Conservation (phyloP, 2,329 filamentous ascomycete genomes). For the Clonostachys solani region DNA sequence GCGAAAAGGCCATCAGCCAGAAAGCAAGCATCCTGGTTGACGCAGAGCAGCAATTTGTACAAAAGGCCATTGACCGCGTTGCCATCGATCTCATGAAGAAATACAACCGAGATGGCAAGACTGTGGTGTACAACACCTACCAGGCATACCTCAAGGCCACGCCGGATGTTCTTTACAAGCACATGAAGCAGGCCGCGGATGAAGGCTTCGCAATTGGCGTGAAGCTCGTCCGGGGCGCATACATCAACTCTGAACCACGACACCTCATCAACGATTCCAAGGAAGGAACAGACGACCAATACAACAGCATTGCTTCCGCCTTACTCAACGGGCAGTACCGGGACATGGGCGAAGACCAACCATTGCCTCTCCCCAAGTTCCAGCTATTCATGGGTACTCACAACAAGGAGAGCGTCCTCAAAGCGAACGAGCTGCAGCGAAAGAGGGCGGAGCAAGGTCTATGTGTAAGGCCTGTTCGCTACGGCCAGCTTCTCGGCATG, state of each 20-base stretch:
- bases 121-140: slow-evolving; percentile 71
- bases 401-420: slow-evolving; percentile 63
- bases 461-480: slow-evolving; percentile 21
- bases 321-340: slow-evolving; percentile 41
- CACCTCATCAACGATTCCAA: slow-evolving; percentile 64
- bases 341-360: no score
- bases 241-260: slow-evolving; percentile 59
- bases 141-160: slow-evolving; percentile 64
- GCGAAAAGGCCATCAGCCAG: slow-evolving; percentile 58
- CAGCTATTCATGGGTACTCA: slow-evolving; percentile 70
- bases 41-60: slow-evolving; percentile 70
- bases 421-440: slow-evolving; percentile 49
- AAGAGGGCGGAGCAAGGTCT: slow-evolving; percentile 52
- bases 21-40: slow-evolving; percentile 72
- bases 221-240: slow-evolving; percentile 67
- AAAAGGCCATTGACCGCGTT: slow-evolving; percentile 71
- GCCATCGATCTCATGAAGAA: slow-evolving; percentile 65
- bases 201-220: slow-evolving; percentile 60
- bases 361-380: slow-evolving; percentile 53
- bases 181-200: slow-evolving; percentile 47
- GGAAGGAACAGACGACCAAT: slow-evolving; percentile 58
- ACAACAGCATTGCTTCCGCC: slow-evolving; percentile 61
- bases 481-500: slow-evolving; percentile 78
- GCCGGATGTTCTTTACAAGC: slow-evolving; percentile 42
- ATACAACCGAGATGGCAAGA: slow-evolving; percentile 59